Percentiles rank a stretch among this genome's conserved stretches.
Evolutionary conservation across 2,329 filamentous ascomycete species (phyloP).

Genomic region (Rutstroemia sydowiana): DNA sequence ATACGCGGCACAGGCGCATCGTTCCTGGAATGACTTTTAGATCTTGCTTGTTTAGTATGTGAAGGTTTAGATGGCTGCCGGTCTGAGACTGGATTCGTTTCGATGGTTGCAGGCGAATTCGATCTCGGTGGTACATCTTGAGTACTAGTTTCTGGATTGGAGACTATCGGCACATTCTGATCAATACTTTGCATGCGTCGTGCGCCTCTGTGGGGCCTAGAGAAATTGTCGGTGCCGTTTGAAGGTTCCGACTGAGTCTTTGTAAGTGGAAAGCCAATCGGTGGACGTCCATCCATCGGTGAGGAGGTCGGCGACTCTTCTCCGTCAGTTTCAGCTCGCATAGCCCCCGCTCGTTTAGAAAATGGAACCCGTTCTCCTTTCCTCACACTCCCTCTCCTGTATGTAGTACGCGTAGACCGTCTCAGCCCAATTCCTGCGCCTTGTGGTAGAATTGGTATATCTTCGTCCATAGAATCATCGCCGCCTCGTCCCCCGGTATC

Average conservation of each 20-base stretch:
- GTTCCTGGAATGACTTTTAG: slow-evolving; percentile 23
- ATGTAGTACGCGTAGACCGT: slow-evolving; percentile 85
- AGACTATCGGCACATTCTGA: slow-evolving; percentile 11
- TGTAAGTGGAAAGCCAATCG: slow-evolving; percentile 35
- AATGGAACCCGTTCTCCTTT: slow-evolving; percentile 69
- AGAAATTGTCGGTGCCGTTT: slow-evolving; percentile 51
- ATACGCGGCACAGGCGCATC: slow-evolving; percentile 46
- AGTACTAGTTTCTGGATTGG: slow-evolving; percentile 10
- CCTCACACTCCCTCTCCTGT: slow-evolving; percentile 77
- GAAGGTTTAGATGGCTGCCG: neutral
- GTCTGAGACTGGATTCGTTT: neutral
- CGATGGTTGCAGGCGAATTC: neutral
- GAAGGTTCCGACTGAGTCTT: slow-evolving; percentile 66
- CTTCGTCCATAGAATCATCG: slow-evolving; percentile 44
- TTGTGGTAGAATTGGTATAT: slow-evolving; percentile 79
- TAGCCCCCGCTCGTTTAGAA: slow-evolving; percentile 61
- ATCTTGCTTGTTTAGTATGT: slow-evolving; percentile 14
- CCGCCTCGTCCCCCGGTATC: slow-evolving; percentile 24
- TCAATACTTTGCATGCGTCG: slow-evolving; percentile 23
- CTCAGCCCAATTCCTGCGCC: slow-evolving; percentile 72
- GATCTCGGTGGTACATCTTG: slow-evolving; percentile 14
- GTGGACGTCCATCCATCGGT: slow-evolving; percentile 38
- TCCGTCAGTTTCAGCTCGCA: slow-evolving; percentile 51
- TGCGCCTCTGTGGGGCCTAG: slow-evolving; percentile 40
- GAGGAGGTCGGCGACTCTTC: slow-evolving; percentile 42